Conservation (phyloP, 768 basidiomycete species). For the Leccinum truebloodii region DNA sequence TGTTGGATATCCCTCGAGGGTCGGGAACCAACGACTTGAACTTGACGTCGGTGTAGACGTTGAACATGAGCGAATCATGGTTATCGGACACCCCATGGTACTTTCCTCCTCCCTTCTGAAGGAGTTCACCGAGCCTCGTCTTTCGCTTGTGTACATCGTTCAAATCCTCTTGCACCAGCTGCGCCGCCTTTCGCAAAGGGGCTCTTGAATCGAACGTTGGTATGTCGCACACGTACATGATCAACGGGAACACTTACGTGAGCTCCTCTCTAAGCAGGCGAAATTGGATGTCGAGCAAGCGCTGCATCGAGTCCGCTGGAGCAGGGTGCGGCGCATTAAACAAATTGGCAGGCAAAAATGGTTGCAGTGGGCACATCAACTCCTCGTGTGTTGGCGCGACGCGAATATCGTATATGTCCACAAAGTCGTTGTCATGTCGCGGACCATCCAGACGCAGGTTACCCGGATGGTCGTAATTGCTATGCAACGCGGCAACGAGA, state of each 20-base stretch:
- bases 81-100: constrained; percentile 47
- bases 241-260: constrained; percentile 42
- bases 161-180: constrained; percentile 50
- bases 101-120: constrained; percentile 56
- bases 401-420: constrained; percentile 57
- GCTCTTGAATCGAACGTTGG: constrained; percentile 39
- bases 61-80: constrained; percentile 57
- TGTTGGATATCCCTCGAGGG: constrained; percentile 51
- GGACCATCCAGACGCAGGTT: constrained; percentile 46
- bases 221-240: not conserved
- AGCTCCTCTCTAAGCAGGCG: constrained; percentile 73
- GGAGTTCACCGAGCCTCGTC: constrained; percentile 47
- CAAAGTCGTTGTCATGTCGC: constrained; percentile 69
- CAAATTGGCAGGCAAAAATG: constrained; percentile 65
- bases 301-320: constrained; percentile 58
- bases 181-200: constrained; percentile 51
- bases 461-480: constrained; percentile 58
- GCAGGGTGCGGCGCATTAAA: constrained; percentile 63
- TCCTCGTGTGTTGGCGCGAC: constrained; percentile 73
- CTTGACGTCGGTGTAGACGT: constrained; percentile 55
- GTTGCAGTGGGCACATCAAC: constrained; percentile 45
- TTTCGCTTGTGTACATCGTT: constrained; percentile 12
- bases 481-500: constrained; percentile 39
- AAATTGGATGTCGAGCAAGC: constrained; percentile 72
- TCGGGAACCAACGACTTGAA: constrained; percentile 52